A percentile compares a stretch with the other conserved stretches of the same genome.
phyloP scores from a whole-genome alignment of 352 stramenopile species.

The Blastocystis sp. region DNA sequence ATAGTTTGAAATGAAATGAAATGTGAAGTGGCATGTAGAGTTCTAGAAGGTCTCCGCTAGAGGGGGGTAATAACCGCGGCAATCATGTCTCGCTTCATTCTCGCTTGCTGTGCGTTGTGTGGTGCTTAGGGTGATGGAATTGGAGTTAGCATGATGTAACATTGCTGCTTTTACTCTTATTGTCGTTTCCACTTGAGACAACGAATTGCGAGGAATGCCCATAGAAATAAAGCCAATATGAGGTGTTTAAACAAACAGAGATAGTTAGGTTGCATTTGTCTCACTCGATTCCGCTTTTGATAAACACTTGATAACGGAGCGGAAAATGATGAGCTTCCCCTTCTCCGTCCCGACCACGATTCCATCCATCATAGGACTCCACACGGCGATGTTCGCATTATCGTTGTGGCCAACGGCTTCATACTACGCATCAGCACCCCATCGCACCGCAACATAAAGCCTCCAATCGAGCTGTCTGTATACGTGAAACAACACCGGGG shows the following conservation, averaged over 20 bases:
- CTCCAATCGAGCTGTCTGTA: conserved; percentile 34
- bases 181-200: no score
- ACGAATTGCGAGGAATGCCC: no score
- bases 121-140: no score
- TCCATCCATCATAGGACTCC: conserved; percentile 31
- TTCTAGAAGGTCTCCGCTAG: not conserved
- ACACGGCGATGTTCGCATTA: conserved; percentile 46
- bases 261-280: no score
- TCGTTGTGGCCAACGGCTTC: conserved; percentile 24
- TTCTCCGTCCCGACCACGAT: conserved; percentile 22
- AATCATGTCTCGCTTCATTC: no score
- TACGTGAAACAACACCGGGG: conserved; percentile 35
- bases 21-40: not conserved
- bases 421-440: not conserved
- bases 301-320: not conserved
- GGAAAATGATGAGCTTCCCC: conserved; percentile 33
- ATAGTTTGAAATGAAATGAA: not conserved
- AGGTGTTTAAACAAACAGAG: no score
- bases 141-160: no score
- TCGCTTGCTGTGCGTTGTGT: no score
- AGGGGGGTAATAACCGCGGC: no score
- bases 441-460: not conserved
- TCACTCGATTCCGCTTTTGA: no score
- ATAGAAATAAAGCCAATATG: no score
- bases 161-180: no score